phyloP scores from a whole-genome alignment of 2,329 filamentous ascomycete species.

The Fusarium liriodendri region DNA sequence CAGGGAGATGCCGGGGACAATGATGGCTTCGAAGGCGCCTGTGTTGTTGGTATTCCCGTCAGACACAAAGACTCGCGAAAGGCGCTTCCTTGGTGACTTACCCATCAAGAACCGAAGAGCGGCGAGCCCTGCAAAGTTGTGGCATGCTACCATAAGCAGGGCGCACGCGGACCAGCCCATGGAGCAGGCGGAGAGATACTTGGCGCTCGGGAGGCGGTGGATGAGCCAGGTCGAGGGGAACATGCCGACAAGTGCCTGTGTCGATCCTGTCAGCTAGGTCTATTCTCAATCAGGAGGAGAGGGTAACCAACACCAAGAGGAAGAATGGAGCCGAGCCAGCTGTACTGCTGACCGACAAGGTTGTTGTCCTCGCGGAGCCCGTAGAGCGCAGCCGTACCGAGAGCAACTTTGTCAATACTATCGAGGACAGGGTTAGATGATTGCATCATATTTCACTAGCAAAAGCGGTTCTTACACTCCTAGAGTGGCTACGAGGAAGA shows the following conservation, averaged over 20 bases:
- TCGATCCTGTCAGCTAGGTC: neutral
- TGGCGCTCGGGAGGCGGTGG: slow-evolving; percentile 12
- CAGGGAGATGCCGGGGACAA: slow-evolving; percentile 6
- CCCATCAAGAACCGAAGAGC: slow-evolving; percentile 15
- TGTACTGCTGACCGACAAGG: slow-evolving; percentile 18
- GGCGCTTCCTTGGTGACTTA: neutral
- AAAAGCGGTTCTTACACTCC: neutral
- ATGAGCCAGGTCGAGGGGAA: slow-evolving; percentile 16
- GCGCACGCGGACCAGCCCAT: slow-evolving; percentile 10
- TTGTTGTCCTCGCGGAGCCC: slow-evolving; percentile 14
- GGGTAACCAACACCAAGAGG: slow-evolving; percentile 1
- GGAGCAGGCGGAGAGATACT: slow-evolving; percentile 16
- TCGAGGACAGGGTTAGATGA: neutral
- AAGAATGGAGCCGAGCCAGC: slow-evolving; percentile 17
- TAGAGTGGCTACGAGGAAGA: slow-evolving; percentile 9
- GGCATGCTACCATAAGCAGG: slow-evolving; percentile 4
- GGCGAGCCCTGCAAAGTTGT: slow-evolving; percentile 3
- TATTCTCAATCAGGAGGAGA: neutral
- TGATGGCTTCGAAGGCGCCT: slow-evolving; percentile 16
- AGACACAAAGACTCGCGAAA: neutral
- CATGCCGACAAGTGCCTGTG: slow-evolving; percentile 9
- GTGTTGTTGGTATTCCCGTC: neutral
- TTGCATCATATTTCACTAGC: neutral
- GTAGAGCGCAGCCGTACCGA: slow-evolving; percentile 12
- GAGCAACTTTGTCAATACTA: slow-evolving; percentile 17